phyloP scores from a whole-genome alignment of 208 protist genomes.

The Willaertia magna region DNA sequence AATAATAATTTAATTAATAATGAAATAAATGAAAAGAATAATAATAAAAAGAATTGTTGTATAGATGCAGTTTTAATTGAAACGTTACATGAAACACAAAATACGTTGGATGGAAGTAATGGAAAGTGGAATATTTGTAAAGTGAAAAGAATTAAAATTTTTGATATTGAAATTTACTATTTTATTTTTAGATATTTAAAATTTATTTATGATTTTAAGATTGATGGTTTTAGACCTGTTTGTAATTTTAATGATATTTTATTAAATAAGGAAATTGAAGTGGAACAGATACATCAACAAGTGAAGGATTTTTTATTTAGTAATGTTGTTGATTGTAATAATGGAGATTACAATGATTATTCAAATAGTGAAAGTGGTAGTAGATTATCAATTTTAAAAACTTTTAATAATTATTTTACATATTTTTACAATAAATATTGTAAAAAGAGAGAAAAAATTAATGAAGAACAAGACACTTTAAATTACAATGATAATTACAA shows the following conservation, averaged over 20 bases:
- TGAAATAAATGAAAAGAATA: background rate
- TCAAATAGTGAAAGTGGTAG: too few species aligned
- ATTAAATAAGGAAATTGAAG: too few species aligned
- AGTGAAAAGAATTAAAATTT: background rate
- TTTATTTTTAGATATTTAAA: background rate
- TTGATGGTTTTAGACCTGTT: background rate
- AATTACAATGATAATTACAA: too few species aligned
- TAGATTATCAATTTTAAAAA: too few species aligned
- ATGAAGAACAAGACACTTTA: background rate
- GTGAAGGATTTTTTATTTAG: too few species aligned
- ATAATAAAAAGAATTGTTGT: background rate
- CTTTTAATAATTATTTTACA: background rate
- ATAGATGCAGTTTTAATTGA: too few species aligned
- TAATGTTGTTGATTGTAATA: too few species aligned
- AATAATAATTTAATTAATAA: background rate
- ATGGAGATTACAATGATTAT: too few species aligned
- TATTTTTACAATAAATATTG: background rate
- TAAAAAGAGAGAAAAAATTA: background rate
- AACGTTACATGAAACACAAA: too few species aligned
- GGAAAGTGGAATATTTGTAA: background rate
- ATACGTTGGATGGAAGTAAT: too few species aligned
- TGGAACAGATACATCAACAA: too few species aligned
- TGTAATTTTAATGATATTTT: too few species aligned
- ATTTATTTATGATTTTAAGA: background rate
- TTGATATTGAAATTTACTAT: background rate